Base-by-base conservation (phyloP, 163 green algal genomes). In the Scenedesmus sp. region DNA sequence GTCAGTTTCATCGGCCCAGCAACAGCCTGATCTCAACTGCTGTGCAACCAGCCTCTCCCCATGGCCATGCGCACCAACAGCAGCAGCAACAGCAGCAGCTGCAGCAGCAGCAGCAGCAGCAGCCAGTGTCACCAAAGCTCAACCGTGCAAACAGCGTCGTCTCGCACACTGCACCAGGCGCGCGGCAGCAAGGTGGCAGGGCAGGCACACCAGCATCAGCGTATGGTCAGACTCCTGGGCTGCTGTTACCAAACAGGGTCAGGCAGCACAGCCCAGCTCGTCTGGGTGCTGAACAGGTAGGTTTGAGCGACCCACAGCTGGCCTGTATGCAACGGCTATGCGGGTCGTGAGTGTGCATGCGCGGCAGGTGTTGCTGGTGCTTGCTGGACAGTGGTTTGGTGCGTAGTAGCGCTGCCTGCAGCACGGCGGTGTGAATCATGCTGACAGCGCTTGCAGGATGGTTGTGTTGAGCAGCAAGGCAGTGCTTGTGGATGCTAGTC, bases 21-120 rank as follows among this genome's bases (percentile, higher is more conserved):
- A 95, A 94, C 86, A 95, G 93, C 92, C 88, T 95, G 1, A 94
- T 95, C 5, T 94, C 92, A 22, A 95, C 93, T 7, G 93, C 93
- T 18, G 89, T 95, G 20, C 90, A 93, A 44, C 92, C 92, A 30
- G 84, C 81, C 35, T 92, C 83, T 26, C 82, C 81, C 4, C 83
- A 79, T 16, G 88, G n/a, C 6, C 51, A 86, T 30, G 10, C 18
- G 0, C 53, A 80, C n/a, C 76, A 86, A n/a, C n/a, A n/a, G n/a
- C n/a, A n/a, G n/a, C n/a, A n/a, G n/a, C n/a, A n/a, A n/a, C n/a
- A n/a, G n/a, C n/a, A n/a, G n/a, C n/a, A n/a, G n/a, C n/a, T n/a
- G n/a, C n/a, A n/a, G 81, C 46, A 30, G 81, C 42, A 56, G 26
- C 24, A 70, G 83, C 83, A 92, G 65, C 90, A 90, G 53, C 84